Evolutionary conservation across 768 basidiomycete genomes (phyloP), one percentile per base, ranked within the genome.

Genomic region (Leucocoprinus leucothites): DNA sequence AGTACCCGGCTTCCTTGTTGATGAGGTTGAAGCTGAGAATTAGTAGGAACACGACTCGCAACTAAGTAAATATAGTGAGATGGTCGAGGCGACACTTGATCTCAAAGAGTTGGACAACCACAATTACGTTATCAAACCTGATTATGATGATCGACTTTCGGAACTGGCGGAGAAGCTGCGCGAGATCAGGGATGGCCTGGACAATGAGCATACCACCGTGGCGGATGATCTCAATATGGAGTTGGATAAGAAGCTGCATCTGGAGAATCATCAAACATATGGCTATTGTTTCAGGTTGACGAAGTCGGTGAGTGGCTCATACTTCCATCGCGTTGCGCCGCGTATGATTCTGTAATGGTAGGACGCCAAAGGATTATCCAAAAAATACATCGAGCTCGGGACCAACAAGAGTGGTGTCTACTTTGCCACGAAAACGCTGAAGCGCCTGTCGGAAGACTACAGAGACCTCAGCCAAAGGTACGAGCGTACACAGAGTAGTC

Each of bases 71-170:
- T 96, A 94, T 62, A 77, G 81, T 2, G 91, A 94, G 58, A 95
- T 98, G 91, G 95, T 98, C 2, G 94, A 98, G 67, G 86, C 91
- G 58, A 98, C 97, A 0, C 82, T 99, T 41, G 97, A 99, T 64
- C 82, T 98, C 16, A 84, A 86, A 19, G 85, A 95, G 55, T 79
- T 97, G 5, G 86, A 90, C 26, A 79, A 80, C 13, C 93, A 98
- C 69, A 89, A 88, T 61, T 94, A 88, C 64, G 86, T 94, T 16
- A 94, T 99, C 64, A 93, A 91, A 64, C 86, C 96, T 0, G 91
- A 94, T 51, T 96, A 96, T 60, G 93, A 98, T 64, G 79, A 81
- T 4, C 75, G 78, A 16, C 77, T 98, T 16, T 82, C 86, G 56
- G 78, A 77, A 26, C 74, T 95, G 25, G 83, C 87, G 3, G 76